Evolutionary conservation across 495 filamentous ascomycete species (phyloP).

Genomic region (Neurospora sp.): DNA sequence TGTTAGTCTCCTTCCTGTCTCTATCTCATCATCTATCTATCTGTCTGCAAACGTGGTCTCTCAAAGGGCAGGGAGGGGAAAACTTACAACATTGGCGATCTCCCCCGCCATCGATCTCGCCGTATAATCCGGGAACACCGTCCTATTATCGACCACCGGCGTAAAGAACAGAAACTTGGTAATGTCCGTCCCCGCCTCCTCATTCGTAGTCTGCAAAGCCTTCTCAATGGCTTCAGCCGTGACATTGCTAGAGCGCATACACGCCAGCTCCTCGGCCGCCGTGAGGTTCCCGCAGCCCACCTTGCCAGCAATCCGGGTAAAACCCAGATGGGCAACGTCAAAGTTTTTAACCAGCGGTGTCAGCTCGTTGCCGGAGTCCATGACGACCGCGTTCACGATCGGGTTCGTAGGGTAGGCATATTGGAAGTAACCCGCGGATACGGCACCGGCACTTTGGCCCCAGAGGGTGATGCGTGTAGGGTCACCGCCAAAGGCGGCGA

Average conservation of each 20-base stretch:
- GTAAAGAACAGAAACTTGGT: constrained; percentile 21
- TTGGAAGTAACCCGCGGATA: constrained; percentile 42
- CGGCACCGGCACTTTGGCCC: constrained; percentile 45
- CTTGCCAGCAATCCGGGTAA: constrained; percentile 23
- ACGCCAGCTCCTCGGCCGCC: constrained; percentile 26
- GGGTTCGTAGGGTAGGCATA: constrained; percentile 40
- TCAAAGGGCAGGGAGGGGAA: background rate
- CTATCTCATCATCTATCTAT: background rate
- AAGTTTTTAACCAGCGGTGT: constrained; percentile 27
- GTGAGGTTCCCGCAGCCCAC: constrained; percentile 32
- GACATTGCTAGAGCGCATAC: constrained; percentile 33
- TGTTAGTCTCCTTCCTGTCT: background rate
- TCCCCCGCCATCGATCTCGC: background rate
- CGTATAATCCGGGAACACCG: constrained; percentile 38
- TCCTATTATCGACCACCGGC: constrained; percentile 9
- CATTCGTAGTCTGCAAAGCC: constrained; percentile 24
- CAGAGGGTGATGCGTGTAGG: constrained; percentile 41
- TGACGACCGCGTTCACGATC: constrained; percentile 38
- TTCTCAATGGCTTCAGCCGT: constrained; percentile 17
- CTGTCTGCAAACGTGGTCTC: background rate
- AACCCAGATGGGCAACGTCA: constrained; percentile 20
- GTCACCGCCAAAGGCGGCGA: constrained; percentile 51
- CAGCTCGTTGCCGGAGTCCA: constrained; percentile 43
- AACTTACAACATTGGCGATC: constrained; percentile 14
- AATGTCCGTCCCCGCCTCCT: constrained; percentile 13